These are phyloP conservation scores for Pneumocystis jirovecii DNA, from an alignment of 1,139 yeast species.

Conservation along the genomic window DNA sequence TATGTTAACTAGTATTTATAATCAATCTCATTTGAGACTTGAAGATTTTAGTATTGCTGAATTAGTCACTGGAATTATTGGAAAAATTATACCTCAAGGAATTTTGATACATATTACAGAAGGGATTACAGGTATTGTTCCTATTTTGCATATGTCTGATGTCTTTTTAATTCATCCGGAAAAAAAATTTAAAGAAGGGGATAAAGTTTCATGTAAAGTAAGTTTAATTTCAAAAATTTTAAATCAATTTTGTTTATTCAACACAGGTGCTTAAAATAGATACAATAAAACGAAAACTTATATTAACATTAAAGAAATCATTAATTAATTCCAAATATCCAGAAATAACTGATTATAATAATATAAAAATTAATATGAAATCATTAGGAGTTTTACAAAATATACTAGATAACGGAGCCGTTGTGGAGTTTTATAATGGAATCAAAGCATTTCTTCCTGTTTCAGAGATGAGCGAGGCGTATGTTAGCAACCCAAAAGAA, in stretches of 20 bases:
- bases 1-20: conserved; percentile 47
- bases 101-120: conserved; percentile 50
- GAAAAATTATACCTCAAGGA: conserved; percentile 56
- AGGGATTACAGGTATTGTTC: conserved; percentile 56
- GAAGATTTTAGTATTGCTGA: conserved; percentile 70
- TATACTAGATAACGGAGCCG: conserved; percentile 62
- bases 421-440: conserved; percentile 69
- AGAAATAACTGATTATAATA: conserved; percentile 34
- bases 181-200: conserved; percentile 73
- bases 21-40: conserved; percentile 48
- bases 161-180: conserved; percentile 76
- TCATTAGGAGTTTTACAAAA: conserved; percentile 64
- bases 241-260: conserved; percentile 20
- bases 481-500: conserved; percentile 61
- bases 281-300: conserved; percentile 31
- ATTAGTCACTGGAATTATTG: conserved; percentile 37
- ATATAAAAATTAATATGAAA: conserved; percentile 43
- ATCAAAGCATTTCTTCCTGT: conserved; percentile 71
- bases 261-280: conserved; percentile 28
- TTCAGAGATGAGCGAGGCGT: conserved; percentile 79
- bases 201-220: conserved; percentile 60
- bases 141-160: conserved; percentile 68
- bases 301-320: conserved; percentile 68
- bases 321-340: conserved; percentile 45
- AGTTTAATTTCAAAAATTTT: conserved; percentile 6